These are phyloP conservation scores for Glycyrrhiza uralensis DNA, from an alignment of 306 rosid genomes.

Conservation along the genomic window DNA sequence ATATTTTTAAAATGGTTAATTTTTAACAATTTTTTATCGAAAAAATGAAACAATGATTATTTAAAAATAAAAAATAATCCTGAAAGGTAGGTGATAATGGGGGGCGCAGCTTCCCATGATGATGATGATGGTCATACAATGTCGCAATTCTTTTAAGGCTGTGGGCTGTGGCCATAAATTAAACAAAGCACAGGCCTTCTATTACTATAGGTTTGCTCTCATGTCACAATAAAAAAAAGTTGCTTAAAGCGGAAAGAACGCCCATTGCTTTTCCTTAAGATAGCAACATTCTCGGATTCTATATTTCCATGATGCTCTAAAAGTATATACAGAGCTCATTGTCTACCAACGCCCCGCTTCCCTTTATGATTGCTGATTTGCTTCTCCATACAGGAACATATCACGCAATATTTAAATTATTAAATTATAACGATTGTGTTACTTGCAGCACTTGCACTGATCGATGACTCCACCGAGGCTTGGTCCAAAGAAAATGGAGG, in stretches of 20 bases:
- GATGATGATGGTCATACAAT: background rate
- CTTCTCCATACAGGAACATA: background rate
- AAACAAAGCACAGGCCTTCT: background rate
- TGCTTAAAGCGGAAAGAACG: conserved; percentile 7
- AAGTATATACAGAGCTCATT: background rate
- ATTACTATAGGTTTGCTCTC: background rate
- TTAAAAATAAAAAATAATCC: too few species aligned
- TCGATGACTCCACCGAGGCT: too few species aligned
- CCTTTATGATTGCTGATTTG: background rate
- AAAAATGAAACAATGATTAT: too few species aligned
- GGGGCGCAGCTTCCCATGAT: background rate
- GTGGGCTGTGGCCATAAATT: background rate
- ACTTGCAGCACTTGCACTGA: too few species aligned
- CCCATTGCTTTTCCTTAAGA: background rate
- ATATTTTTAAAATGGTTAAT: too few species aligned
- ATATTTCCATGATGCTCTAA: background rate
- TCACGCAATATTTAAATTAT: background rate
- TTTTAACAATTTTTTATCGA: too few species aligned
- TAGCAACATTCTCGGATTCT: conserved; percentile 6
- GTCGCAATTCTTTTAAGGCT: background rate
- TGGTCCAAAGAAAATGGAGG: too few species aligned
- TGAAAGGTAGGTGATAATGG: too few species aligned
- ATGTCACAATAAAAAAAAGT: background rate
- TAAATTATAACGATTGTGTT: background rate
- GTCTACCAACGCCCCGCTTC: background rate